Percentiles rank a stretch among this genome's conserved stretches.
These are phyloP conservation scores for Ogataea paraovalis DNA, from an alignment of 805 yeast genomes.

Conservation along the genomic window DNA sequence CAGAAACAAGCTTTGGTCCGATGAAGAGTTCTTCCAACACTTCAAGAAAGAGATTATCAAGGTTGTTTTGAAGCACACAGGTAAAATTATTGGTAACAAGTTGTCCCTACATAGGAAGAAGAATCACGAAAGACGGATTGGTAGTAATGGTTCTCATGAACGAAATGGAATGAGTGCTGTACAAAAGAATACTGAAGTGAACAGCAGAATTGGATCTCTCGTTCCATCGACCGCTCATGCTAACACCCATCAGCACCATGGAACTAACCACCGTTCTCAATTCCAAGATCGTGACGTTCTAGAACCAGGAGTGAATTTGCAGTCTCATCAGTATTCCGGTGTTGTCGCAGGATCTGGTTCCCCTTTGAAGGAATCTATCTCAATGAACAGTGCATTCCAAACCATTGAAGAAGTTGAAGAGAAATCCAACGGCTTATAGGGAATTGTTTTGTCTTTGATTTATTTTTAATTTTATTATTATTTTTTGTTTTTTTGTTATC, in stretches of 20 bases:
- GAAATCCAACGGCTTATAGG: not conserved
- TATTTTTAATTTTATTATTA: no score
- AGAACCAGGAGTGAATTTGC: constrained; percentile 10
- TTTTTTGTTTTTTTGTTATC: no score
- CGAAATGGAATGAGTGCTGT: constrained; percentile 1
- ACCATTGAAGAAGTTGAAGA: constrained; percentile 9
- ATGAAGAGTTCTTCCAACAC: constrained; percentile 59
- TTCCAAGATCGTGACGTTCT: constrained; percentile 26
- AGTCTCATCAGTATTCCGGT: not conserved
- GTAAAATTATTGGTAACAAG: constrained; percentile 75
- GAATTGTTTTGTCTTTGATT: no score
- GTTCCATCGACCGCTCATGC: not conserved
- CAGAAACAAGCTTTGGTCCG: constrained; percentile 64
- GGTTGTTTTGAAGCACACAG: constrained; percentile 60
- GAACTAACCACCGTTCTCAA: constrained; percentile 3
- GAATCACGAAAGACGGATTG: not conserved
- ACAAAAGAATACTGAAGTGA: not conserved
- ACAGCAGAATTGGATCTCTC: not conserved
- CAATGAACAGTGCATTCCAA: constrained; percentile 1
- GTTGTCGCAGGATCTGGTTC: not conserved
- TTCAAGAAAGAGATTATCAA: constrained; percentile 58
- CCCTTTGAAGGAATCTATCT: not conserved
- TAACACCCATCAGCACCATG: constrained; percentile 15
- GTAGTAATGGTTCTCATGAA: not conserved
- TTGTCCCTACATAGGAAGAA: constrained; percentile 32